Evolutionary conservation across 2,329 filamentous ascomycete genomes (phyloP).

Genomic region (Didymella segeticola): DNA sequence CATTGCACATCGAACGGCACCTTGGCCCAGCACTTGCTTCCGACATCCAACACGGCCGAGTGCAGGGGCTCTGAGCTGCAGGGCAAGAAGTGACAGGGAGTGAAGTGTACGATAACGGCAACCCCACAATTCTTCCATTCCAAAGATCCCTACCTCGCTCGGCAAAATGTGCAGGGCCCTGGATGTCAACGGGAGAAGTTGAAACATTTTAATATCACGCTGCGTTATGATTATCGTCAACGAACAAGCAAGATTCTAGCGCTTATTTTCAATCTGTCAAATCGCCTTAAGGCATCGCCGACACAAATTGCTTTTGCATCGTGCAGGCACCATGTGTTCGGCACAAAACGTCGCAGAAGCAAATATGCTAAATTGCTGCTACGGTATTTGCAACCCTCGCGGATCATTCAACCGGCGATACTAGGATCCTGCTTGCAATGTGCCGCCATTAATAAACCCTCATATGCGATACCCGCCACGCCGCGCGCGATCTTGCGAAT

Average conservation of each 20-base stretch:
- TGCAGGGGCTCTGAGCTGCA: slow-evolving; percentile 2
- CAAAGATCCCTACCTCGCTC: not conserved
- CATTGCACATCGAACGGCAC: not conserved
- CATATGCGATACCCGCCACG: slow-evolving; percentile 11
- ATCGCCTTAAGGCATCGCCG: too few species aligned
- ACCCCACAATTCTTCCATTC: slow-evolving; percentile 9
- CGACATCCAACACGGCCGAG: slow-evolving; percentile 1
- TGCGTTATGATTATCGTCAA: not conserved
- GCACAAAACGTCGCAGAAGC: not conserved
- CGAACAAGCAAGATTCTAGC: not conserved
- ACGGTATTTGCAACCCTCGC: not conserved
- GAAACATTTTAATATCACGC: slow-evolving; percentile 16
- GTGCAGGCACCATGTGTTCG: not conserved
- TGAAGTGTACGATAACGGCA: not conserved
- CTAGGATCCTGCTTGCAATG: not conserved
- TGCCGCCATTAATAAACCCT: slow-evolving; percentile 11
- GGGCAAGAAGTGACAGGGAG: not conserved
- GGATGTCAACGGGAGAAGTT: not conserved
- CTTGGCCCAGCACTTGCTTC: not conserved
- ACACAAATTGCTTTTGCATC: not conserved
- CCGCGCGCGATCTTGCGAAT: slow-evolving; percentile 15
- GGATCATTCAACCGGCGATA: not conserved
- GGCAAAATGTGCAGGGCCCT: not conserved
- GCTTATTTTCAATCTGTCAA: not conserved
- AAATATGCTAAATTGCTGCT: too few species aligned